Evolutionary conservation across 2,329 filamentous ascomycete genomes (phyloP), one percentile per base, ranked within the genome.

Genomic region (Nemania diffusa): DNA sequence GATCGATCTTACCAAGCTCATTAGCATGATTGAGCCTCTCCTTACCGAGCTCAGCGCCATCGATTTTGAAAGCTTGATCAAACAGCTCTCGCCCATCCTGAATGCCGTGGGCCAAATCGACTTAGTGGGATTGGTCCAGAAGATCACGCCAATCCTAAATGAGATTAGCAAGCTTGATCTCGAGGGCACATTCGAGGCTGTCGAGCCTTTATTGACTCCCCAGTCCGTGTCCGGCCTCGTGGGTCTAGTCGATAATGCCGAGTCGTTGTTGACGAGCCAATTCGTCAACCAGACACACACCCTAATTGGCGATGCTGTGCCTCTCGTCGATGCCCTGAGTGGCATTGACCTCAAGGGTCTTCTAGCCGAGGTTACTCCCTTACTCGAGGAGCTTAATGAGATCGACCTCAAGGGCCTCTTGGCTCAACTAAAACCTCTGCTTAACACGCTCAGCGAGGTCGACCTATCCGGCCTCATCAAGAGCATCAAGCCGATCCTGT

Each of bases 281-380:
- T 82, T 82, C 53, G 81, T 82, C 71, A 81, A 81, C 57, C 75
- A 81, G 52, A 83, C 80, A 0, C 78, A 81, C 8, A 79, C 68
- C 24, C 57, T 71, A 17, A 77, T 81, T 20, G 73, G 73, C 6
- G 80, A 77, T 1, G 80, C 79, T 0, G 78, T 78, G 9, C 80
- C 80, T 0, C 72, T 83, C 8, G 70, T 83, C 29, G 72, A 71
- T 2, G 74, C 77, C 0, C 73, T 83, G 1, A 73, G 74, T 48
- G 73, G 73, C 17, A 73, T 82, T n/a, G 80, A 83, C 44, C 69
- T 83, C 2, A 73, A 74, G 26, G 78, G 78, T 11, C 73, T 83
- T 7, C 58, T 82, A 13, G 72, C 79, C 17, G 72, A 78, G 29
- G 70, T 78, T 24, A 74, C 78, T 53, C 81, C 81, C 1, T 70